Percentiles rank a stretch among this genome's conserved stretches.
phyloP scores from a whole-genome alignment of 805 yeast species.

The Candida palmyrensis region DNA sequence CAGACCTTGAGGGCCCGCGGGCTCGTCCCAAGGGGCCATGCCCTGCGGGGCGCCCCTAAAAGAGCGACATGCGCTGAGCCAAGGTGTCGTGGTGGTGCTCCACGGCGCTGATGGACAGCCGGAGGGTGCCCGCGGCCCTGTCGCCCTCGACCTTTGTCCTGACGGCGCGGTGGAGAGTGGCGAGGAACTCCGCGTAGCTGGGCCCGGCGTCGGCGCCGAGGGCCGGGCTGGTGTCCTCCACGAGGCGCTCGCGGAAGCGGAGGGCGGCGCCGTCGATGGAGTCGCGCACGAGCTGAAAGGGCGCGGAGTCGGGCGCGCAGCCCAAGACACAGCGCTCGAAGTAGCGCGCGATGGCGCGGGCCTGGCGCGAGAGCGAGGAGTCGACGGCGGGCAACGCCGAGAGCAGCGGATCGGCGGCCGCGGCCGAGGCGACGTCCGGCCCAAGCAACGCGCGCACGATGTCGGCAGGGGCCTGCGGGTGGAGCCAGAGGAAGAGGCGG shows the following conservation, averaged over 20 bases:
- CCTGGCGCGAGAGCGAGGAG: conserved; percentile 64
- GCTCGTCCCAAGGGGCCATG: too few species aligned
- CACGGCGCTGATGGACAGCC: conserved; percentile 20
- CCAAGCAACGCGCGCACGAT: conserved; percentile 77
- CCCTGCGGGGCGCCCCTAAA: too few species aligned
- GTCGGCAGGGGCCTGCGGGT: conserved; percentile 59
- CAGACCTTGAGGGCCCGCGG: too few species aligned
- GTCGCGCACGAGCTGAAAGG: conserved; percentile 59
- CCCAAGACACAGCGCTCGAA: conserved; percentile 37
- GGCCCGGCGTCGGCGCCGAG: conserved; percentile 34
- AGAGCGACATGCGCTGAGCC: conserved; percentile 36
- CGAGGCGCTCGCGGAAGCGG: conserved; percentile 54
- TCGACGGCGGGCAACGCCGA: conserved; percentile 67
- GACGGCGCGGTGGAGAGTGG: conserved; percentile 61
- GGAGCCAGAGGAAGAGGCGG: conserved; percentile 57
- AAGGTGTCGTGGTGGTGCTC: conserved; percentile 26
- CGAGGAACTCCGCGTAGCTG: conserved; percentile 63
- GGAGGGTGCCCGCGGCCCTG: conserved; percentile 23
- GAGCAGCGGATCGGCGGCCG: conserved; percentile 42
- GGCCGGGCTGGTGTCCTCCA: conserved; percentile 60
- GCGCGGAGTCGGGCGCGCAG: conserved; percentile 22
- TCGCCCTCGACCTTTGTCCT: conserved; percentile 48
- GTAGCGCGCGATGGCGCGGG: conserved; percentile 55
- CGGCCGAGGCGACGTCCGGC: conserved; percentile 36
- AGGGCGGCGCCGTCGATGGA: conserved; percentile 43